Conservation (phyloP, 139 green algal genomes). For the Micractinium sp. region DNA sequence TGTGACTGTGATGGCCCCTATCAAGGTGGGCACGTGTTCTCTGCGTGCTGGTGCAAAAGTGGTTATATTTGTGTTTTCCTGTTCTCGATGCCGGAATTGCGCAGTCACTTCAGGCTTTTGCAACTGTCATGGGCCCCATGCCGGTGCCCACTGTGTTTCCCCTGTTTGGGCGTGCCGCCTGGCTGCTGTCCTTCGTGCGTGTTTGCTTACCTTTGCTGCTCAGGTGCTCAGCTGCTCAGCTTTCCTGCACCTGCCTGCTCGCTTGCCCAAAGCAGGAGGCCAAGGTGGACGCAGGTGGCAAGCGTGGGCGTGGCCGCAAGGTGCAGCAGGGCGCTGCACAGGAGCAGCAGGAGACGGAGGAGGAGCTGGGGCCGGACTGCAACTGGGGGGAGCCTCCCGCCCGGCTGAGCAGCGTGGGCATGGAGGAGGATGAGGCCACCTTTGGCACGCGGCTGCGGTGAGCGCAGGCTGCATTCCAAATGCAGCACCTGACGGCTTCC, state of each 20-base stretch:
- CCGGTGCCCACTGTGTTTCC: neutral
- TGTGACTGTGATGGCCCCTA: neutral
- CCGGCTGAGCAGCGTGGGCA: neutral
- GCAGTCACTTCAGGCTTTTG: too few species aligned
- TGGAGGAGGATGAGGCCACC: neutral
- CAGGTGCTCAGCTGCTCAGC: neutral
- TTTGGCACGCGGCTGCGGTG: slow-evolving; percentile 8
- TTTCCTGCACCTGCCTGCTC: neutral
- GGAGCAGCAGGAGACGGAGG: neutral
- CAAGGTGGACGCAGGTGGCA: neutral
- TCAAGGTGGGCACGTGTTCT: neutral
- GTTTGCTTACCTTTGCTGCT: neutral
- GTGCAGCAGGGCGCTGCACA: neutral
- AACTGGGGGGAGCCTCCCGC: slow-evolving; percentile 9
- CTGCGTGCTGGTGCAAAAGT: too few species aligned
- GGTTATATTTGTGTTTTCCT: too few species aligned
- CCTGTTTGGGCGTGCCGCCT: neutral
- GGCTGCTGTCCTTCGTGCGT: too few species aligned
- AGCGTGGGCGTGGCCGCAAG: neutral
- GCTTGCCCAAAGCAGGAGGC: neutral
- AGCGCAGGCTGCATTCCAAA: neutral
- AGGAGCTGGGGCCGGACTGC: neutral
- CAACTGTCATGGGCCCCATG: neutral
- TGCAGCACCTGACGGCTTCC: neutral
- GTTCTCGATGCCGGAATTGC: too few species aligned